Conservation (phyloP, 805 yeast genomes). For the Wickerhamiella siamensis region DNA sequence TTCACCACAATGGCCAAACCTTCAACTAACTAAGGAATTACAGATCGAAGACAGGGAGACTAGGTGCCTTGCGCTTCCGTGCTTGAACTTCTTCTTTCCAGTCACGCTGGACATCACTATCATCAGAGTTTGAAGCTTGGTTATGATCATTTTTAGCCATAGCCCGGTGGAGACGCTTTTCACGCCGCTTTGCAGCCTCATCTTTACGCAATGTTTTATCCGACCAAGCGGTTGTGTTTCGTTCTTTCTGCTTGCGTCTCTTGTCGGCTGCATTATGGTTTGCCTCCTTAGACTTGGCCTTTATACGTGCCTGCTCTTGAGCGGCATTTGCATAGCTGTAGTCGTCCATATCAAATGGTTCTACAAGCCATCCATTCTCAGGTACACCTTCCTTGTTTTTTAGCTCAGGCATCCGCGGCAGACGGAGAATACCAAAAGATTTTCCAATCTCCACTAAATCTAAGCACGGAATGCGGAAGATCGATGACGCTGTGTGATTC, state of each 20-base stretch:
- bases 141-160: constrained; percentile 32
- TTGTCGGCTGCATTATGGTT: constrained; percentile 19
- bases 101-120: constrained; percentile 42
- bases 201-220: constrained; percentile 51
- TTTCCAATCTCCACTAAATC: constrained; percentile 61
- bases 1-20: neutral
- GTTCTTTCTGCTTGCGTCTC: constrained; percentile 7
- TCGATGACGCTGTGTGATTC: constrained; percentile 77
- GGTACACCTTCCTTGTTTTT: constrained; percentile 39
- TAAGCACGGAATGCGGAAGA: constrained; percentile 57
- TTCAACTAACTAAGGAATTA: neutral
- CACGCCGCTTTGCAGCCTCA: constrained; percentile 45
- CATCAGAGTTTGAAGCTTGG: constrained; percentile 26
- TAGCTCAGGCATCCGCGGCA: constrained; percentile 92
- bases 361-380: constrained; percentile 62
- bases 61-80: constrained; percentile 50
- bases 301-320: constrained; percentile 43
- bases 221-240: constrained; percentile 64
- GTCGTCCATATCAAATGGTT: constrained; percentile 48
- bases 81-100: constrained; percentile 76
- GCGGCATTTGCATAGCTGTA: constrained; percentile 49
- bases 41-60: constrained; percentile 36
- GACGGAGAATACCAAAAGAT: constrained; percentile 63
- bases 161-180: constrained; percentile 53
- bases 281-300: constrained; percentile 33